Evolutionary conservation across 495 filamentous ascomycete species (phyloP).

Genomic region (Xeromyces bisporus): DNA sequence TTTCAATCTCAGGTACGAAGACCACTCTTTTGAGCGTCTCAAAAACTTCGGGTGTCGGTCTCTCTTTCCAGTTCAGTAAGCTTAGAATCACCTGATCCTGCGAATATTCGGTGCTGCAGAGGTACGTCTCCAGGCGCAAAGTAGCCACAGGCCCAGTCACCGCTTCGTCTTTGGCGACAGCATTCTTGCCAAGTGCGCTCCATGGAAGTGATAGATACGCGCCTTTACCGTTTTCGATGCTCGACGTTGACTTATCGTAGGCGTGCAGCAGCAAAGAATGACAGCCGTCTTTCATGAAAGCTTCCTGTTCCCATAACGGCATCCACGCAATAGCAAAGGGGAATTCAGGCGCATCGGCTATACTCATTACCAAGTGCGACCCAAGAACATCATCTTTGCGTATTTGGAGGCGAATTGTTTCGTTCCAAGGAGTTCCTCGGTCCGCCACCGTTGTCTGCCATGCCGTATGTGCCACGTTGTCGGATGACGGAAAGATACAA

Average conservation of each 20-base stretch:
- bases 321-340: constrained; percentile 86
- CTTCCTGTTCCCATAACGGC: constrained; percentile 82
- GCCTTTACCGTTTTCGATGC: constrained; percentile 42
- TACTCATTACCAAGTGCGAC: constrained; percentile 75
- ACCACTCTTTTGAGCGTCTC: constrained; percentile 62
- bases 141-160: constrained; percentile 60
- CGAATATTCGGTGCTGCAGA: constrained; percentile 91
- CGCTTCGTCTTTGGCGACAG: constrained; percentile 50
- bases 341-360: constrained; percentile 67
- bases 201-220: constrained; percentile 77
- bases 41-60: constrained; percentile 48
- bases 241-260: constrained; percentile 71
- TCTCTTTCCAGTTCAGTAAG: constrained; percentile 71
- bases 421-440: constrained; percentile 65
- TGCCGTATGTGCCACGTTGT: constrained; percentile 51
- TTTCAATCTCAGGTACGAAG: constrained; percentile 94
- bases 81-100: constrained; percentile 81
- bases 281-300: constrained; percentile 74
- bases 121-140: constrained; percentile 65
- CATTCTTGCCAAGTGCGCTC: constrained; percentile 46
- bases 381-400: constrained; percentile 62
- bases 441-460: constrained; percentile 77
- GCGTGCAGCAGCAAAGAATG: constrained; percentile 73
- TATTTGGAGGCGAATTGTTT: constrained; percentile 72
- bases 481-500: constrained; percentile 77